Percentiles rank a stretch among this genome's conserved stretches.
Conservation (phyloP, 257 asterid species). For the Handroanthus guayacan region DNA sequence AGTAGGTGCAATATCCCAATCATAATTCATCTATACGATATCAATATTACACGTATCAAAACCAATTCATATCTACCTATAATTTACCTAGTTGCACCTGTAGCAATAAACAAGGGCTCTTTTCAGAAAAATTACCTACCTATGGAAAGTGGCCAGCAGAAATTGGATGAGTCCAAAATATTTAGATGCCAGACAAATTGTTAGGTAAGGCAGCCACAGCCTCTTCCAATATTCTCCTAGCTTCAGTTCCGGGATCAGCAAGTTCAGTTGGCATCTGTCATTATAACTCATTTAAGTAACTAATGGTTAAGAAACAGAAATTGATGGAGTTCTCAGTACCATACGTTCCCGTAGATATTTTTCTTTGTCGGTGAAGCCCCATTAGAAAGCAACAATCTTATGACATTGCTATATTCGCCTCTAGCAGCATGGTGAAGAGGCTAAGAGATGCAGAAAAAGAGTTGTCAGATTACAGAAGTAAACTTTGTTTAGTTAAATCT, state of each 20-base stretch:
- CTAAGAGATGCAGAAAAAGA: constrained; percentile 43
- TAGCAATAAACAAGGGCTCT: not conserved
- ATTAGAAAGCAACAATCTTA: constrained; percentile 59
- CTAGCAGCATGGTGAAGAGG: constrained; percentile 94
- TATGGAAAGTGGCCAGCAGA: constrained; percentile 5
- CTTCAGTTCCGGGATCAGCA: constrained; percentile 73
- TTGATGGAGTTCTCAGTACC: not conserved
- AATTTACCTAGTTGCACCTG: not conserved
- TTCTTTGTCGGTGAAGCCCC: constrained; percentile 69
- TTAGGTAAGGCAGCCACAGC: constrained; percentile 39
- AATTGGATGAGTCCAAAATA: not conserved
- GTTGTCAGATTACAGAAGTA: constrained; percentile 11
- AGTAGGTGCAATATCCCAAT: constrained; percentile 3
- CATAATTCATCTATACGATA: not conserved
- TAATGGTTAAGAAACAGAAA: not conserved
- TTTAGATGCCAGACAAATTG: constrained; percentile 29
- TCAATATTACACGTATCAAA: constrained; percentile 7
- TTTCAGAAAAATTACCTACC: constrained; percentile 7
- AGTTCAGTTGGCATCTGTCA: constrained; percentile 75
- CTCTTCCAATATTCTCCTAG: constrained; percentile 59
- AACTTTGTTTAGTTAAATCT: not conserved
- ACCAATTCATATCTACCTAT: not conserved
- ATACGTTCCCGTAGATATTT: constrained; percentile 74
- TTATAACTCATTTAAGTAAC: constrained; percentile 16
- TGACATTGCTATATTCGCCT: constrained; percentile 67